phyloP scores from a whole-genome alignment of 371 early-diverging fungal species.

The Mucor lusitanicus region DNA sequence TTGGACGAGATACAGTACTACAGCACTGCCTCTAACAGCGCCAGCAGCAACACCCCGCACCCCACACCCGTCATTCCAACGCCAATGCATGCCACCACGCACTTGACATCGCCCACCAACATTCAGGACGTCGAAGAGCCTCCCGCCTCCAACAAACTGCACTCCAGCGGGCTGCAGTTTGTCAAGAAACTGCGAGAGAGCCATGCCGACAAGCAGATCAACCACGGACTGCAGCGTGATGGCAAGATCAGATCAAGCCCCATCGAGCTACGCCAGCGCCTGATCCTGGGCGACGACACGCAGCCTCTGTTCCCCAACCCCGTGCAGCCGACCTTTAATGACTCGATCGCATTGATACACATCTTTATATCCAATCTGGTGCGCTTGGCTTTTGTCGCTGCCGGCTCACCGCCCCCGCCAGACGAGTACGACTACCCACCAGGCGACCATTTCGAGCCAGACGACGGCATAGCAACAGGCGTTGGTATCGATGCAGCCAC shows the following conservation, averaged over 20 bases:
- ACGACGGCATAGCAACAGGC: constrained; percentile 67
- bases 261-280: constrained; percentile 33
- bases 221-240: constrained; percentile 37
- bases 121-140: neutral
- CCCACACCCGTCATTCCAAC: neutral
- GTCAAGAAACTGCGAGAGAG: constrained; percentile 45
- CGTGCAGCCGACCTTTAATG: constrained; percentile 55
- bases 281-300: constrained; percentile 44
- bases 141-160: constrained; percentile 21
- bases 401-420: constrained; percentile 65
- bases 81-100: constrained; percentile 19
- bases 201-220: constrained; percentile 32
- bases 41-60: neutral
- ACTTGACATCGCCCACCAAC: constrained; percentile 19
- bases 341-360: constrained; percentile 60
- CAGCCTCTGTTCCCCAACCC: constrained; percentile 62
- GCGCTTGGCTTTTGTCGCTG: constrained; percentile 68
- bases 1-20: constrained; percentile 57
- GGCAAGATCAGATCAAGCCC: constrained; percentile 34
- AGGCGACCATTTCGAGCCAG: constrained; percentile 55
- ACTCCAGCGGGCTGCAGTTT: constrained; percentile 35
- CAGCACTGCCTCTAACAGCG: constrained; percentile 17
- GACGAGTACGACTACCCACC: constrained; percentile 56
- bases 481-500: constrained; percentile 71
- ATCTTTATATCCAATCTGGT: constrained; percentile 61